Evolutionary conservation across 176 grass and related monocot species (phyloP).

Genomic region (Ampelocalamus luodianensis): DNA sequence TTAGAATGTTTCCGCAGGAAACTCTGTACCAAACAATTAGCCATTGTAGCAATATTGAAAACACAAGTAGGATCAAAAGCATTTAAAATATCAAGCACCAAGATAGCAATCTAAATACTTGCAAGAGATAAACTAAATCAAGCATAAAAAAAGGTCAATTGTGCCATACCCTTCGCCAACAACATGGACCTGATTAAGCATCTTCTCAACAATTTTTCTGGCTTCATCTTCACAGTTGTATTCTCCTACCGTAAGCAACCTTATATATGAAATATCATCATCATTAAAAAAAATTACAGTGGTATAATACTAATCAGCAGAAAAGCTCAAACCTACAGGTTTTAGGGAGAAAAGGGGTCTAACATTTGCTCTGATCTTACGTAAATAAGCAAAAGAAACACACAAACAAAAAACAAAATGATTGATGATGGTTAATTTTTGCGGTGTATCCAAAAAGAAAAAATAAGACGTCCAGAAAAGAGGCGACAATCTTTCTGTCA

Average conservation of each 20-base stretch:
- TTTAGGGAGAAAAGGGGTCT: background rate
- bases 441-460: slow-evolving; percentile 19
- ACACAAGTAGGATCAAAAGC: slow-evolving; percentile 9
- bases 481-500: background rate
- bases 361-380: background rate
- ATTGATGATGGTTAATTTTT: slow-evolving; percentile 20
- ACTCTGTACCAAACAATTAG: slow-evolving; percentile 22
- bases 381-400: slow-evolving; percentile 35
- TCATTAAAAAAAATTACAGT: slow-evolving; percentile 1
- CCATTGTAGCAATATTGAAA: background rate
- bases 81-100: slow-evolving; percentile 10
- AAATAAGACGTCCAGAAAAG: slow-evolving; percentile 16
- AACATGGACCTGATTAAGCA: slow-evolving; percentile 86
- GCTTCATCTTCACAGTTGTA: slow-evolving; percentile 83
- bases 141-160: slow-evolving; percentile 33
- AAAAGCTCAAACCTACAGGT: background rate
- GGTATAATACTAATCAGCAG: slow-evolving; percentile 3
- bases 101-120: slow-evolving; percentile 5
- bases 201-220: slow-evolving; percentile 59
- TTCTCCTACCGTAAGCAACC: slow-evolving; percentile 82
- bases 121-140: slow-evolving; percentile 31
- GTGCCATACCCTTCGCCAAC: slow-evolving; percentile 87
- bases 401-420: background rate
- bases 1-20: slow-evolving; percentile 8
- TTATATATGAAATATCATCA: slow-evolving; percentile 48